Evolutionary conservation across 2,329 filamentous ascomycete species (phyloP).

Genomic region (Microcyclospora pomicola): DNA sequence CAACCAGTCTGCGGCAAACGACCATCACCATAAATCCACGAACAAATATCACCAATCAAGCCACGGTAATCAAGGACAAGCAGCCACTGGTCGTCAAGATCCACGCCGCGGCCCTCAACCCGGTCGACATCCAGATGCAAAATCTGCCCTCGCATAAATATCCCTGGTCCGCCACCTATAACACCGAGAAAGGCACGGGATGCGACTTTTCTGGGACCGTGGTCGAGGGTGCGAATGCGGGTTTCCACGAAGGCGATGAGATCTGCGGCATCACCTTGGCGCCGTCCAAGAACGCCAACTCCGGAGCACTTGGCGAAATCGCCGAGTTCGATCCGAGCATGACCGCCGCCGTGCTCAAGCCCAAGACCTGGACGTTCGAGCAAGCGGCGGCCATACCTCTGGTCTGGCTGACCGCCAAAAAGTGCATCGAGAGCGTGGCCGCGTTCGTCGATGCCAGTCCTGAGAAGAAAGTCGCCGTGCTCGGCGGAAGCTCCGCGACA

Average conservation of each 20-base stretch:
- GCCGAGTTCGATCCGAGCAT: conserved; percentile 15
- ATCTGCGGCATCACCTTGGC: conserved; percentile 20
- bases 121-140: conserved; percentile 25
- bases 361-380: conserved; percentile 16
- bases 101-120: conserved; percentile 22
- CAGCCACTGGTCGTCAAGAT: conserved; percentile 18
- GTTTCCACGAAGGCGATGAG: conserved; percentile 18
- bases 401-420: conserved; percentile 22
- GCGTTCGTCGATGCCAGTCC: conserved; percentile 12
- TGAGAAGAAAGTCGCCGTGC: conserved; percentile 17
- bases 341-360: conserved; percentile 17
- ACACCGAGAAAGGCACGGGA: conserved; percentile 16
- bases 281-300: conserved; percentile 10
- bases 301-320: conserved; percentile 18
- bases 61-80: conserved; percentile 6
- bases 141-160: conserved; percentile 18
- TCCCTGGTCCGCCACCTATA: conserved; percentile 10
- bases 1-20: conserved; percentile 14
- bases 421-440: conserved; percentile 17
- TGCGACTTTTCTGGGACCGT: conserved; percentile 22
- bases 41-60: conserved; percentile 1
- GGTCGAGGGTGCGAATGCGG: conserved; percentile 10
- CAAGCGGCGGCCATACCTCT: conserved; percentile 20
- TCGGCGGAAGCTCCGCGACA: conserved; percentile 19
- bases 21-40: conserved; percentile 9